phyloP scores from a whole-genome alignment of 2,329 filamentous ascomycete species.

The Cercospora berteroae region DNA sequence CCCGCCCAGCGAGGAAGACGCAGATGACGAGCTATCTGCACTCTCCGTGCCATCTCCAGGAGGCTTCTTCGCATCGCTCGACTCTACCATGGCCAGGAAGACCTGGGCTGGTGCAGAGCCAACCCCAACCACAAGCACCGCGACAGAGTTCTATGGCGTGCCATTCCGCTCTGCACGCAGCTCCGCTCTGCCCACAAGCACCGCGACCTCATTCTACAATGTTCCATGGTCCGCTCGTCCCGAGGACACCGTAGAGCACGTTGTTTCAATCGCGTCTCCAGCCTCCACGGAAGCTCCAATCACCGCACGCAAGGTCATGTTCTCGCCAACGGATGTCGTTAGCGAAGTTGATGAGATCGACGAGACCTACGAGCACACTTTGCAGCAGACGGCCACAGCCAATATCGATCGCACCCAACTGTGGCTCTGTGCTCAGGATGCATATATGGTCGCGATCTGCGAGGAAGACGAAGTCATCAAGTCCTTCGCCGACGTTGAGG shows the following conservation, averaged over 20 bases:
- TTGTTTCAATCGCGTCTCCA: conserved; percentile 57
- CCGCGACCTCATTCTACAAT: conserved; percentile 86
- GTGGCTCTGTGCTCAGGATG: conserved; percentile 80
- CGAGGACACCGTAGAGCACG: conserved; percentile 59
- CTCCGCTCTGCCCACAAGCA: conserved; percentile 71
- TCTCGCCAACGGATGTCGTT: conserved; percentile 39
- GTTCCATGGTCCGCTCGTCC: conserved; percentile 62
- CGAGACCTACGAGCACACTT: conserved; percentile 69
- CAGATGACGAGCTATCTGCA: conserved; percentile 60
- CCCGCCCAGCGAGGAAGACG: conserved; percentile 51
- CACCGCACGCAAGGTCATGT: conserved; percentile 59
- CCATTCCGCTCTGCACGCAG: conserved; percentile 61
- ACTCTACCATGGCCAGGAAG: conserved; percentile 64
- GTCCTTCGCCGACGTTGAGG: conserved; percentile 33
- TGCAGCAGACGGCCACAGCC: conserved; percentile 67
- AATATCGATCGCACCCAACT: conserved; percentile 80
- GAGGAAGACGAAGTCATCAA: conserved; percentile 34
- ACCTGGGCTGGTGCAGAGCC: conserved; percentile 69
- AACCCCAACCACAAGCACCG: conserved; percentile 82
- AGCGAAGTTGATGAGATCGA: conserved; percentile 54
- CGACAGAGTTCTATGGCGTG: conserved; percentile 83
- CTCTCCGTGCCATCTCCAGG: conserved; percentile 89
- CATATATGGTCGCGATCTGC: conserved; percentile 53
- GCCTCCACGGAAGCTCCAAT: conserved; percentile 50
- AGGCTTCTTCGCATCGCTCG: conserved; percentile 85